These are phyloP conservation scores for Chrysanthemum makinoi DNA, from an alignment of 129 eudicot species.

Conservation along the genomic window DNA sequence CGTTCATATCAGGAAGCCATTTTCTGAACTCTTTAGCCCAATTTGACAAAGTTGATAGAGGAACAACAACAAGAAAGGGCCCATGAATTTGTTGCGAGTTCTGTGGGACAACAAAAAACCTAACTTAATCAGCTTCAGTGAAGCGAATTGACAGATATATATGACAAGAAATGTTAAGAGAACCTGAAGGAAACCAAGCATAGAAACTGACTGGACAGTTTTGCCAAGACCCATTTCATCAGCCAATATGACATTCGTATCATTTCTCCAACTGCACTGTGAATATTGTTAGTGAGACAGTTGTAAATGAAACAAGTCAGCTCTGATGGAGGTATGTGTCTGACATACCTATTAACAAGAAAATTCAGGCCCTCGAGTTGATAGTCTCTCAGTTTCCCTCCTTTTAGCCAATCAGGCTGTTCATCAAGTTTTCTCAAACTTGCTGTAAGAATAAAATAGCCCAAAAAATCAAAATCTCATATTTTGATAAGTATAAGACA, in stretches of 20 bases:
- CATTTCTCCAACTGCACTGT: constrained; percentile 93
- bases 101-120: constrained; percentile 37
- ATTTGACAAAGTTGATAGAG: constrained; percentile 89
- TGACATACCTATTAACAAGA: constrained; percentile 87
- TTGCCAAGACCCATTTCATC: constrained; percentile 99
- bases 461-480: constrained; percentile 5
- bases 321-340: constrained; percentile 11
- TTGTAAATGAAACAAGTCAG: neutral
- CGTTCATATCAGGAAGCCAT: constrained; percentile 97
- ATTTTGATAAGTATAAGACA: constrained; percentile 14
- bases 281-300: constrained; percentile 41
- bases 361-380: constrained; percentile 99
- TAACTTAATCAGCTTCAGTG: constrained; percentile 14
- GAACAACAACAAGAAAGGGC: constrained; percentile 99
- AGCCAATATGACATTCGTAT: constrained; percentile 95
- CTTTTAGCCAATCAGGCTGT: constrained; percentile 98
- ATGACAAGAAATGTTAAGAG: constrained; percentile 1
- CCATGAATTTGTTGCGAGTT: constrained; percentile 95
- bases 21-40: constrained; percentile 99
- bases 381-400: constrained; percentile 96
- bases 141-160: constrained; percentile 10
- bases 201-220: constrained; percentile 97
- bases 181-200: constrained; percentile 98
- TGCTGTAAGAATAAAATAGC: constrained; percentile 45
- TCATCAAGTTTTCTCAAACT: constrained; percentile 98